Conservation (phyloP, 768 basidiomycete species). For the Scleroderma citrinum region DNA sequence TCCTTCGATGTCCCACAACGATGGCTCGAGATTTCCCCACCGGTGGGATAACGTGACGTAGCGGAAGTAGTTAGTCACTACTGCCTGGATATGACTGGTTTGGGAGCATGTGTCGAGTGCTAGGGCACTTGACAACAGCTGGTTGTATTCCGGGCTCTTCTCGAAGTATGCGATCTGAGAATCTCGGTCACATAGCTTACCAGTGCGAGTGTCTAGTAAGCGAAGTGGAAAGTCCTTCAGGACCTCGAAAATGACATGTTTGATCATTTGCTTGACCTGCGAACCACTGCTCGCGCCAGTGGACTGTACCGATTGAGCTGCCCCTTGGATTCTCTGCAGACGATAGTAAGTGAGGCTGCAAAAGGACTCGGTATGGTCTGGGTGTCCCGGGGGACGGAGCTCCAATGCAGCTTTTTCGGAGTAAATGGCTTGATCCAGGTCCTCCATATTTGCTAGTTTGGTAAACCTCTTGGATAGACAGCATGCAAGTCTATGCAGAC, state of each 20-base stretch:
- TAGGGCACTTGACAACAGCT: not conserved
- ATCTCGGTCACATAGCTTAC: not conserved
- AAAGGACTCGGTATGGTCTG: not conserved
- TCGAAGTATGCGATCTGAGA: not conserved
- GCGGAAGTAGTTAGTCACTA: not conserved
- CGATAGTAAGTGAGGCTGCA: not conserved
- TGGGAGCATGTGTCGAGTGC: not conserved
- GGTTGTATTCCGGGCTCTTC: not conserved
- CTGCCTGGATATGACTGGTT: not conserved
- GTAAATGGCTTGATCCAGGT: not conserved
- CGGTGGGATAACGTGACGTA: not conserved
- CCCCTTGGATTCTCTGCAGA: not conserved
- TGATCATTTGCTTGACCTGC: not conserved
- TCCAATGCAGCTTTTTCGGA: not conserved
- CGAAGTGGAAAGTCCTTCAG: not conserved
- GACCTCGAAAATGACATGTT: not conserved
- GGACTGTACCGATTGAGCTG: not conserved
- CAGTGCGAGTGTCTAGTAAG: not conserved
- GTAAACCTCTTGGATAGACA: not conserved
- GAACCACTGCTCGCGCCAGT: not conserved
- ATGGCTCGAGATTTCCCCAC: not conserved
- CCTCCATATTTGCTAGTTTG: not conserved
- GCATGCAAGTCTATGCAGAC: not conserved
- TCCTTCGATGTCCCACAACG: not conserved
- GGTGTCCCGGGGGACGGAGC: not conserved